Evolutionary conservation across 495 filamentous ascomycete species (phyloP), one percentile per base, ranked within the genome.

Genomic region (Aspergillus affinis): DNA sequence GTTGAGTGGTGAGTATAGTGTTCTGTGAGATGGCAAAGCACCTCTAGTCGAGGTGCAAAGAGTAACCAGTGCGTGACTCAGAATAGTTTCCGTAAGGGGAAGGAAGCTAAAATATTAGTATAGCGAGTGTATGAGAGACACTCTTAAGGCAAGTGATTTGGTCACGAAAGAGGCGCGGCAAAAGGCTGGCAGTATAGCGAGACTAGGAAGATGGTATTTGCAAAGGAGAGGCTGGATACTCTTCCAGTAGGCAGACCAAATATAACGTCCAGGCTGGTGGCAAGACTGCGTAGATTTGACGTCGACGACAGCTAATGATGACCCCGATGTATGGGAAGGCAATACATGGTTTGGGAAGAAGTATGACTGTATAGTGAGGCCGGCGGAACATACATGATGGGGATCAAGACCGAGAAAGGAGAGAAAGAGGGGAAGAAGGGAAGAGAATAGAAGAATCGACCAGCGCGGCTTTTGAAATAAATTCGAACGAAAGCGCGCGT

Each of bases 401-500:
- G 5, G n/a, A 58, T 54, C 54, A 48, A 49, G 18, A 45, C 54
- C 48, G 48, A 54, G 45, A 48, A 46, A 29, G 41, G 44, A 47
- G 48, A 21, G 41, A 57, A 48, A 47, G 44, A 30, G 57, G 32
- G n/a, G 18, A 29, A 49, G 29, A 15, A 46, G 4, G 21, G 54
- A 51, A 27, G 46, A 47, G 48, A 48, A 21, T 48, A 44, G 60
- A 29, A 51, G 52, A 59, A 9, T n/a, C n/a, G 46, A 57, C 17
- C 48, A 64, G 51, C 13, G 27, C 17, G 17, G 27, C 15, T 15
- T 20, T 36, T 54, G 4, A 36, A 41, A 55, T 23, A 21, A 46
- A 19, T 6, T 55, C 23, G 15, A 48, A 23, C 23, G 21, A 48
- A 48, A 55, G 44, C 50, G 48, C 51, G 52, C 61, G 19, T 50